Evolutionary conservation across 495 filamentous ascomycete genomes (phyloP).

Genomic region (Diplogelasinospora grovesii): DNA sequence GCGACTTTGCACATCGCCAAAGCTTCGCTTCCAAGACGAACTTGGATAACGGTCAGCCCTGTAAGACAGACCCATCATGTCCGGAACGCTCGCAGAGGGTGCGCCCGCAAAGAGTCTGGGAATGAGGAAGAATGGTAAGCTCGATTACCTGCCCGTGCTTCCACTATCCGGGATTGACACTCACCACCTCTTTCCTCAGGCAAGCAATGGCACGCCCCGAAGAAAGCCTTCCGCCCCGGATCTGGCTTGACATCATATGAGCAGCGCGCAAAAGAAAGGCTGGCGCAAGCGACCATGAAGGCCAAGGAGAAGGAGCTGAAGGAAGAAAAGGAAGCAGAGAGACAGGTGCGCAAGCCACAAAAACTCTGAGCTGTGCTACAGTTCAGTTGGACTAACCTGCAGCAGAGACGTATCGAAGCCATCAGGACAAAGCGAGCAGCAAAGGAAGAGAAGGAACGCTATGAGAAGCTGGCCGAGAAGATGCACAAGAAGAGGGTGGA

Average conservation of each 20-base stretch:
- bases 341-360: slow-evolving; percentile 56
- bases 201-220: slow-evolving; percentile 84
- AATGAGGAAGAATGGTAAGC: slow-evolving; percentile 60
- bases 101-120: slow-evolving; percentile 33
- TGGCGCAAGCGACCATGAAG: slow-evolving; percentile 65
- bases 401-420: slow-evolving; percentile 63
- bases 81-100: slow-evolving; percentile 5
- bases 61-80: slow-evolving; percentile 13
- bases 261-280: slow-evolving; percentile 59
- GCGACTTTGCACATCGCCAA: not conserved
- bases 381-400: not conserved
- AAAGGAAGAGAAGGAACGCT: slow-evolving; percentile 90
- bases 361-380: too few species aligned
- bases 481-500: slow-evolving; percentile 96
- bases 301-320: slow-evolving; percentile 92
- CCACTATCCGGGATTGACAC: not conserved
- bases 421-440: slow-evolving; percentile 77
- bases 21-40: not conserved
- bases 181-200: slow-evolving; percentile 44
- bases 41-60: too few species aligned
- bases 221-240: slow-evolving; percentile 80
- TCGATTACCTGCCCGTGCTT: too few species aligned
- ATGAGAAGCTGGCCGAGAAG: slow-evolving; percentile 91
- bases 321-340: slow-evolving; percentile 83
- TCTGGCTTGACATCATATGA: slow-evolving; percentile 71